Conservation (phyloP, 768 basidiomycete species). For the Macrolepiota albuminosa region DNA sequence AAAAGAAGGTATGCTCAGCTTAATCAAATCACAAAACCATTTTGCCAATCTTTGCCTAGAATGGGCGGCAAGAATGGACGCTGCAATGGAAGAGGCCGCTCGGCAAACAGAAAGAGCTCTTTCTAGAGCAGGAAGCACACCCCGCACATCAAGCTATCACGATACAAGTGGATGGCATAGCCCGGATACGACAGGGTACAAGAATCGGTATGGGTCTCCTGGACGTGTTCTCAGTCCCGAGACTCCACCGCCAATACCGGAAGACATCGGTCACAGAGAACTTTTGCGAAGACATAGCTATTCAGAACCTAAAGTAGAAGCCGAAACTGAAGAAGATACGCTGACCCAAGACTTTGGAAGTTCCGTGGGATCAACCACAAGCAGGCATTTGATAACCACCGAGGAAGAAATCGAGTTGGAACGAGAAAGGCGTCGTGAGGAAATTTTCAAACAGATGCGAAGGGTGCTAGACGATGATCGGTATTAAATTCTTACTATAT, state of each 20-base stretch:
- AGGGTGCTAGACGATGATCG: neutral
- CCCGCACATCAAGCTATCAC: neutral
- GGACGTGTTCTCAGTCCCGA: neutral
- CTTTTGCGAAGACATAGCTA: neutral
- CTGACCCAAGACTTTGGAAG: neutral
- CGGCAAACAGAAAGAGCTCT: conserved; percentile 6
- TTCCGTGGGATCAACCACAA: neutral
- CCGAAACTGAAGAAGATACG: neutral
- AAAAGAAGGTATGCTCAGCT: conserved; percentile 2
- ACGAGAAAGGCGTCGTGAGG: neutral
- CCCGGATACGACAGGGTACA: neutral
- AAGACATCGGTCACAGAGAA: neutral
- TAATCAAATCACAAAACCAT: neutral
- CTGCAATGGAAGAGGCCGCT: conserved; percentile 8
- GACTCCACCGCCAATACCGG: neutral
- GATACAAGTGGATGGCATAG: neutral
- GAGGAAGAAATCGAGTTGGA: neutral
- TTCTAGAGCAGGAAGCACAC: conserved; percentile 1
- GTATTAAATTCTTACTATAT: neutral
- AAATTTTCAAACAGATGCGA: neutral
- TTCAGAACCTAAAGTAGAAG: neutral
- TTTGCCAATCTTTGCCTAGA: neutral
- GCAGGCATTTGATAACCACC: neutral
- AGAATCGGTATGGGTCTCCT: neutral
- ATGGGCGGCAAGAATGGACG: neutral